phyloP scores from a whole-genome alignment of 2,329 filamentous ascomycete genomes.

The Alternaria dauci region DNA sequence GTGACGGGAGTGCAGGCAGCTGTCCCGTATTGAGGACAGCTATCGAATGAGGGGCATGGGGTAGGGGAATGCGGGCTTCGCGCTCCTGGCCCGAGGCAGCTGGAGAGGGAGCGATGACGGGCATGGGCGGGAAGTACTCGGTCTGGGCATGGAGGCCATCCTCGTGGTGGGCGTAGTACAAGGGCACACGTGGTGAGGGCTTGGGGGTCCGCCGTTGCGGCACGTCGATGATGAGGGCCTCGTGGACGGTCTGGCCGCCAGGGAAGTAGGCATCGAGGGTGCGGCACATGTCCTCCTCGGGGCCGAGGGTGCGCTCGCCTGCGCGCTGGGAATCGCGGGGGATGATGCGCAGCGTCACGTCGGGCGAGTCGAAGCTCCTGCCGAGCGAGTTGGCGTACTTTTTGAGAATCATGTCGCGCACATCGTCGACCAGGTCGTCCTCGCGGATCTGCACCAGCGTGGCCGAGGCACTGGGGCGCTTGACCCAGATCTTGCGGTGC shows the following conservation, averaged over 20 bases:
- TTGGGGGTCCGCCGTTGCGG: conserved; percentile 79
- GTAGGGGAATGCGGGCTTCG: conserved; percentile 47
- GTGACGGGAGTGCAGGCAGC: conserved; percentile 81
- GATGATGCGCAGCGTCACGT: conserved; percentile 80
- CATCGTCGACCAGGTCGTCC: conserved; percentile 92
- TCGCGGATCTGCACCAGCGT: conserved; percentile 86
- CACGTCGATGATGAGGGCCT: conserved; percentile 90
- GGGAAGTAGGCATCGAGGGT: conserved; percentile 85
- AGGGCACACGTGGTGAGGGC: conserved; percentile 72
- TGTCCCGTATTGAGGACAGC: conserved; percentile 83
- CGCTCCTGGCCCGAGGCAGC: conserved; percentile 50
- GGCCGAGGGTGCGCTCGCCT: conserved; percentile 75
- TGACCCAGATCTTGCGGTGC: conserved; percentile 92
- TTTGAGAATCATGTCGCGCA: conserved; percentile 87
- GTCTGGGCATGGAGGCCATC: conserved; percentile 72
- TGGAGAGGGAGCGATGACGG: conserved; percentile 54
- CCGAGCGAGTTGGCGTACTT: conserved; percentile 96
- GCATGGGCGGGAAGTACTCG: conserved; percentile 83
- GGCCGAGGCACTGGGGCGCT: conserved; percentile 81
- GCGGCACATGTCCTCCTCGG: conserved; percentile 82
- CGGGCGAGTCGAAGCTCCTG: conserved; percentile 86
- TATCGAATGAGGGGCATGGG: conserved; percentile 68
- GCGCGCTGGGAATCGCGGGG: conserved; percentile 67
- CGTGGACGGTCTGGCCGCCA: conserved; percentile 84
- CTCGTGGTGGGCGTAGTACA: conserved; percentile 66